Evolutionary conservation across 1,139 yeast species (phyloP), one percentile per base, ranked within the genome.

Genomic region (Wickerhamomyces sp.): DNA sequence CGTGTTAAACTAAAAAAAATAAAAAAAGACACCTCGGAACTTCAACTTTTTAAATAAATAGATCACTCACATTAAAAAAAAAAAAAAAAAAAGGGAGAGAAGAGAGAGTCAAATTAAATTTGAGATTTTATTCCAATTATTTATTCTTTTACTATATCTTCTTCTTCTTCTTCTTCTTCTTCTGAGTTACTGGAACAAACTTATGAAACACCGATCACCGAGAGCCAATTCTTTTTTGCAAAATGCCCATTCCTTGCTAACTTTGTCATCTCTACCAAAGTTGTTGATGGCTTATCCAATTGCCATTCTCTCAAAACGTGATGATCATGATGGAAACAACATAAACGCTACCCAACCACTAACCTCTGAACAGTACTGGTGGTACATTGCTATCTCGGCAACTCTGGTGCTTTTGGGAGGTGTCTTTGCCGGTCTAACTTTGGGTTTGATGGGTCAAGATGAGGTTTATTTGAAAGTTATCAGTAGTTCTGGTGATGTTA

Each of bases 371-470:
- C 44, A 49, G 32, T 49, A 42, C 30, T 51, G 53, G 43, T 44
- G 53, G n/a, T 59, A 59, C 37, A 44, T 57, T 22, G n/a, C 71
- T 26, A 64, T 84, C 3, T 83, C 95, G 1, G 73, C 72, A 4
- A 49, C 71, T 18, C 70, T 91, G 24, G 97, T 91, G 2, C 57
- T 91, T 28, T 71, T 88, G 4, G 98, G 98, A 33, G 98, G 98
- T 45, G 84, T 88, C 12, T 91, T 91, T 66, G 97, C 98, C 3
- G 98, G 97, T 8, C 67, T 91, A 35, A 91, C 98, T 17, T 69
- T 91, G 38, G 97, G 94, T 3, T 71, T 91, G 22, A 91, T 91
- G 98, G 97, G 97, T 44, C 97, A 89, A 61, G 97, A 91, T 58
- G 97, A 89, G 60, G 93, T 89, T 26, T 86, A 88, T 51, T 62